Conservation (phyloP, 1,284 basidiomycete species). For the Dichomitus squalens region DNA sequence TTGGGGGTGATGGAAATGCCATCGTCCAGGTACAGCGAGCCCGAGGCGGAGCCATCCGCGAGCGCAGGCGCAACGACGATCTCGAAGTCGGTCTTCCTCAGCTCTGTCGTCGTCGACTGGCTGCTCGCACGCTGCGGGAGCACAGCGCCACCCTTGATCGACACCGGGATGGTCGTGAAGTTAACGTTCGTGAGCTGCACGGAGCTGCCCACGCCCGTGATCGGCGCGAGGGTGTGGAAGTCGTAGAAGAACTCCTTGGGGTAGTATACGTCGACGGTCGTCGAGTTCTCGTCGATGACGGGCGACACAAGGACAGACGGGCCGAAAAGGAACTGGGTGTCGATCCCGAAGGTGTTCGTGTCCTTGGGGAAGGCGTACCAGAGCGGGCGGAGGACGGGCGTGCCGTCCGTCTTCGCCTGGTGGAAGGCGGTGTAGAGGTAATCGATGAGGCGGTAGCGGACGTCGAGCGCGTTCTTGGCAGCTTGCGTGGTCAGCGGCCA, state of each 20-base stretch:
- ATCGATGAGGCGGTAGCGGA: constrained; percentile 68
- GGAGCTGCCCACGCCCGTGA: constrained; percentile 45
- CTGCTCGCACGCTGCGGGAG: constrained; percentile 55
- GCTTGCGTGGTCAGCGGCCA: constrained; percentile 63
- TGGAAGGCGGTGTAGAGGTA: constrained; percentile 77
- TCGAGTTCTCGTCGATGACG: constrained; percentile 63
- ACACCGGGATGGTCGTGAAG: constrained; percentile 60
- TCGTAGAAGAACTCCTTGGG: constrained; percentile 70
- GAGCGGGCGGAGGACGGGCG: constrained; percentile 61
- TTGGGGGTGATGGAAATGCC: constrained; percentile 54
- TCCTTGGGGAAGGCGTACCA: constrained; percentile 72
- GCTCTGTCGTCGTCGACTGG: constrained; percentile 60
- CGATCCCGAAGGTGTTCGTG: constrained; percentile 55
- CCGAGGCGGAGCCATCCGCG: constrained; percentile 48
- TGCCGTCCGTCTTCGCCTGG: constrained; percentile 56
- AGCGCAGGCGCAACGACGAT: constrained; percentile 57
- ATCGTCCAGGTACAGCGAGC: constrained; percentile 63
- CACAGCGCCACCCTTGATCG: constrained; percentile 61
- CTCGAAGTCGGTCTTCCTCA: constrained; percentile 62
- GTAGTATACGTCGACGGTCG: constrained; percentile 61
- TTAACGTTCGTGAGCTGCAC: constrained; percentile 51
- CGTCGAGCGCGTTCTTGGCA: constrained; percentile 61
- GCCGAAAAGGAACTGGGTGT: constrained; percentile 72
- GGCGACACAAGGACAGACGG: constrained; percentile 69
- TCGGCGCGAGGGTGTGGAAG: constrained; percentile 50